Conservation (phyloP, 768 basidiomycete genomes). For the Hirschioporus abietinus region DNA sequence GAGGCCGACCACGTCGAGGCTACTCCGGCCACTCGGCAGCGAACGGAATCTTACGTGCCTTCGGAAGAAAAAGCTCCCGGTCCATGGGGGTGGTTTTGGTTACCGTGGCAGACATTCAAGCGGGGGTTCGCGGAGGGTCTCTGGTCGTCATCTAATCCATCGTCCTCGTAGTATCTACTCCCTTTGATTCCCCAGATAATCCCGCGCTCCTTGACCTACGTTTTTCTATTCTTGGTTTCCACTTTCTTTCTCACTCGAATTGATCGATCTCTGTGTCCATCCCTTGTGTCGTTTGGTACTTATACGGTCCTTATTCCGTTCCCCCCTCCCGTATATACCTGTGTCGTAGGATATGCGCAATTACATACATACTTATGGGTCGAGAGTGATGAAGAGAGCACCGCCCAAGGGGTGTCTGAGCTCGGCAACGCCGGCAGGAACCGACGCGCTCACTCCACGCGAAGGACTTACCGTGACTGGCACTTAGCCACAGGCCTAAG, state of each 20-base stretch:
- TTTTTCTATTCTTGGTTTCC: too few species aligned
- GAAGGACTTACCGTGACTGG: not conserved
- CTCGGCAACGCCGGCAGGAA: not conserved
- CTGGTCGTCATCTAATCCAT: not conserved
- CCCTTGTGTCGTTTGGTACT: too few species aligned
- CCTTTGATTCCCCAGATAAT: too few species aligned
- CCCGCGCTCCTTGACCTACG: too few species aligned
- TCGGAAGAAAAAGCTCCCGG: slow-evolving; percentile 42
- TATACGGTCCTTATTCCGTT: too few species aligned
- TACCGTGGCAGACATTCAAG: slow-evolving; percentile 59
- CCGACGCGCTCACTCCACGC: not conserved
- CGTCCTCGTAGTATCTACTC: not conserved
- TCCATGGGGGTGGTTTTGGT: slow-evolving; percentile 52
- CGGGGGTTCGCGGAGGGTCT: slow-evolving; percentile 55
- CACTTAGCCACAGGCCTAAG: not conserved
- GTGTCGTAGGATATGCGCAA: too few species aligned
- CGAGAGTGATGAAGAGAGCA: not conserved
- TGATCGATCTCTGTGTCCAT: too few species aligned
- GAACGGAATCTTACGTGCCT: slow-evolving; percentile 41
- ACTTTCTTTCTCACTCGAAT: too few species aligned
- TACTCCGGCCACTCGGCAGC: slow-evolving; percentile 45
- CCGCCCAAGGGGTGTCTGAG: not conserved
- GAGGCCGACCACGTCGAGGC: slow-evolving; percentile 30
- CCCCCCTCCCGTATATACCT: too few species aligned
- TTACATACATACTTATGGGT: too few species aligned